Evolutionary conservation across 192 early-diverging fungal species (phyloP).

Genomic region (Haplosporangium gracile): DNA sequence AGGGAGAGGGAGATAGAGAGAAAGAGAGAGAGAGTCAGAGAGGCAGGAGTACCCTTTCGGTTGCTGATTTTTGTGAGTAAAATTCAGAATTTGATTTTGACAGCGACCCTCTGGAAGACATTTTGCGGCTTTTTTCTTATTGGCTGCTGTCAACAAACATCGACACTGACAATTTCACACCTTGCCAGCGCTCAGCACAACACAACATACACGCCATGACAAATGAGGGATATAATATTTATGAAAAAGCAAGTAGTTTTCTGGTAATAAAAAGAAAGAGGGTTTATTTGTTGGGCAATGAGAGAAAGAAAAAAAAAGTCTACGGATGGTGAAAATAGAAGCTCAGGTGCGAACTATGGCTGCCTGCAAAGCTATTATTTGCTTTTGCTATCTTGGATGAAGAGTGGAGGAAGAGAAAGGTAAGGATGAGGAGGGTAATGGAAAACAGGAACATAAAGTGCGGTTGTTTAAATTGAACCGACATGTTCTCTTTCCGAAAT

Average conservation of each 20-base stretch:
- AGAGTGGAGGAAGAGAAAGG: background rate
- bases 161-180: background rate
- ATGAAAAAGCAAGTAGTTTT: background rate
- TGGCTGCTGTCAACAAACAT: background rate
- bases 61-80: background rate
- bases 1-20: background rate
- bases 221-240: too few species aligned
- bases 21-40: background rate
- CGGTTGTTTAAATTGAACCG: background rate
- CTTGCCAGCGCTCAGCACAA: background rate
- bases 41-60: background rate
- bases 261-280: constrained; percentile 11
- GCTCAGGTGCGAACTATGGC: background rate
- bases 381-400: constrained; percentile 2
- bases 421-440: background rate
- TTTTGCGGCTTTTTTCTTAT: constrained; percentile 6
- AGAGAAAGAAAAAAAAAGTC: background rate
- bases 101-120: background rate
- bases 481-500: background rate
- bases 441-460: background rate
- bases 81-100: background rate
- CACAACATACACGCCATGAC: background rate
- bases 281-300: constrained; percentile 11
- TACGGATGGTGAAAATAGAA: background rate
- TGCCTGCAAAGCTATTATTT: constrained; percentile 1